Conservation (phyloP, 1,139 yeast species). For the Pichia sp. region DNA sequence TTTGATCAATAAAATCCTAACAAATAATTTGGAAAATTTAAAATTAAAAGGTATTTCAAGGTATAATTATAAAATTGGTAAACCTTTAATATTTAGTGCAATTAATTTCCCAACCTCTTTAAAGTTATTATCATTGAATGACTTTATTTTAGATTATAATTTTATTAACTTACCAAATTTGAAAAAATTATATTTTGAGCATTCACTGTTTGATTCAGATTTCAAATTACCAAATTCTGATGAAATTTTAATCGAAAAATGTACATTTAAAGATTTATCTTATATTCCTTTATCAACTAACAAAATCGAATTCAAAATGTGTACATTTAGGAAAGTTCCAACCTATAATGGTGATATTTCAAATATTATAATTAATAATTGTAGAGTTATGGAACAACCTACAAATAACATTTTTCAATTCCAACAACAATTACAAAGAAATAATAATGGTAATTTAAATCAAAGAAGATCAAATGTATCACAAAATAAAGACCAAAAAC, state of each 20-base stretch:
- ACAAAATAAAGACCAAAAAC: neutral
- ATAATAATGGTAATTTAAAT: conserved; percentile 1
- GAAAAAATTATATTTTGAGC: conserved; percentile 25
- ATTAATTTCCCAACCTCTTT: conserved; percentile 25
- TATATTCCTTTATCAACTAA: conserved; percentile 18
- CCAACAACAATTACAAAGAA: conserved; percentile 19
- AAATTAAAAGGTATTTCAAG: conserved; percentile 27
- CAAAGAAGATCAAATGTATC: neutral
- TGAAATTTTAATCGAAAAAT: conserved; percentile 26
- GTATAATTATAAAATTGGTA: conserved; percentile 26
- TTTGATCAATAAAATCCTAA: conserved; percentile 22
- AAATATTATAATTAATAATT: conserved; percentile 23
- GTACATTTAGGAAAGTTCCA: conserved; percentile 27
- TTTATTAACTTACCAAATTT: conserved; percentile 21
- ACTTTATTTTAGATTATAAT: conserved; percentile 25
- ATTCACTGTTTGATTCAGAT: conserved; percentile 27
- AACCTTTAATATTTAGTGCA: conserved; percentile 25
- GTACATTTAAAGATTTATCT: conserved; percentile 26
- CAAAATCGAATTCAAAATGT: conserved; percentile 27
- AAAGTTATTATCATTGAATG: conserved; percentile 24
- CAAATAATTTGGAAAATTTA: conserved; percentile 23
- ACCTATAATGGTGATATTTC: conserved; percentile 23
- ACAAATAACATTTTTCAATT: conserved; percentile 23
- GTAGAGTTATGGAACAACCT: conserved; percentile 27
- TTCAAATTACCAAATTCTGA: conserved; percentile 24